A percentile compares a stretch with the other conserved stretches of the same genome.
Evolutionary conservation across 495 filamentous ascomycete species (phyloP).

Genomic region (Aspergillus haitiensis): DNA sequence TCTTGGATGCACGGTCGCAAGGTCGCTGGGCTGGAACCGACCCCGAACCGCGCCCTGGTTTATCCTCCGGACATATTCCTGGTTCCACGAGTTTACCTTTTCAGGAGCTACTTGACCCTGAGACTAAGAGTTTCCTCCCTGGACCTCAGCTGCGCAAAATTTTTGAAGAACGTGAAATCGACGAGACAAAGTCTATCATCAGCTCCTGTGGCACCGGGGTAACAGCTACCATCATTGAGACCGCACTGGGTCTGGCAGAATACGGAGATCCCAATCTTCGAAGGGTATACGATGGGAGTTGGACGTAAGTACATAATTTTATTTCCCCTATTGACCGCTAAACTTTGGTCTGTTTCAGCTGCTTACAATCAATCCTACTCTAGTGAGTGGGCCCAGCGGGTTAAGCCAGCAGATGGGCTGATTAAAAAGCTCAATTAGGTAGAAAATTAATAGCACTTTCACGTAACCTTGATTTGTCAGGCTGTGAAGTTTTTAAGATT

Average conservation of each 20-base stretch:
- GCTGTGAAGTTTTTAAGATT: constrained; percentile 1
- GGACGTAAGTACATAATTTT: constrained; percentile 72
- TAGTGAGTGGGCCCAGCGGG: constrained; percentile 78
- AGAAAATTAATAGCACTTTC: background rate
- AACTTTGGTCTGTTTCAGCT: background rate
- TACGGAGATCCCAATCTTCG: constrained; percentile 66
- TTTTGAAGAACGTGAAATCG: constrained; percentile 75
- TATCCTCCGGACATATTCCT: constrained; percentile 91
- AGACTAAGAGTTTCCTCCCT: constrained; percentile 77
- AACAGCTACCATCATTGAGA: constrained; percentile 89
- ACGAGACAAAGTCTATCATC: constrained; percentile 82
- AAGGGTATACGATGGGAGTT: constrained; percentile 91
- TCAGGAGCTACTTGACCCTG: constrained; percentile 73
- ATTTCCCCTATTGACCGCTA: constrained; percentile 3
- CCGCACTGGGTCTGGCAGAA: constrained; percentile 76
- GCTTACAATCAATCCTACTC: constrained; percentile 23
- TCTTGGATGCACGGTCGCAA: constrained; percentile 81
- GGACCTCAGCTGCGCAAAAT: constrained; percentile 67
- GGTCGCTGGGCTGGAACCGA: constrained; percentile 81
- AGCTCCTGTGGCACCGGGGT: constrained; percentile 91
- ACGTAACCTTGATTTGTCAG: background rate
- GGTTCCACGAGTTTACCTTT: constrained; percentile 83
- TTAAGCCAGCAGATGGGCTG: constrained; percentile 57
- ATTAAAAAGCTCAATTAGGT: constrained; percentile 52
- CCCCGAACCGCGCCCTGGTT: constrained; percentile 80